Conservation (phyloP, 768 basidiomycete genomes). For the Tylopilus intermedius region DNA sequence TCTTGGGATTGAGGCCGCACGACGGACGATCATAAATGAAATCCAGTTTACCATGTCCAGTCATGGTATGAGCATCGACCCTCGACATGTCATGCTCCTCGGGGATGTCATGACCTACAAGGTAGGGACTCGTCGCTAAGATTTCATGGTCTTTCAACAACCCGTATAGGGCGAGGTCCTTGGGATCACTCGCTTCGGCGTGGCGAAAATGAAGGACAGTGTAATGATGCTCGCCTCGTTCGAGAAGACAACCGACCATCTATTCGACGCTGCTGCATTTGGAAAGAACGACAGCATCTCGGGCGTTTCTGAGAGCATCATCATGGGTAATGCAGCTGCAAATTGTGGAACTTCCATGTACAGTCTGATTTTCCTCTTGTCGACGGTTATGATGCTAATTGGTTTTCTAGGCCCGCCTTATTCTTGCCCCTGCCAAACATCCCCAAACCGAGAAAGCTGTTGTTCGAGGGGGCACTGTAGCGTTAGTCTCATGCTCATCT, state of each 20-base stretch:
- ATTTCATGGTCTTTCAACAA: background rate
- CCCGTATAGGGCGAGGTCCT: conserved; percentile 83
- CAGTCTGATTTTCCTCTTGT: conserved; percentile 21
- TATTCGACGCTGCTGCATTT: conserved; percentile 96
- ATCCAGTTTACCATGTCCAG: conserved; percentile 96
- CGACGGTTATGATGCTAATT: conserved; percentile 2
- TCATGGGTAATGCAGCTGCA: conserved; percentile 96
- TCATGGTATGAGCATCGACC: conserved; percentile 98
- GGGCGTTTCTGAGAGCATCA: conserved; percentile 98
- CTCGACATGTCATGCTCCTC: conserved; percentile 95
- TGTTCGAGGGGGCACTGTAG: conserved; percentile 34
- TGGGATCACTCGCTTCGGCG: conserved; percentile 97
- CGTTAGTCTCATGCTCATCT: background rate
- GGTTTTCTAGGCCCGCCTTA: conserved; percentile 32
- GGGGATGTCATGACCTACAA: conserved; percentile 99
- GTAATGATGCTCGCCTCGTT: conserved; percentile 99
- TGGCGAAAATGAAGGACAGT: conserved; percentile 99
- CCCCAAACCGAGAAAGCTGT: conserved; percentile 31
- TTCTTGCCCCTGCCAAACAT: conserved; percentile 30
- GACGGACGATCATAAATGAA: conserved; percentile 91
- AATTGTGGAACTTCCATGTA: conserved; percentile 94
- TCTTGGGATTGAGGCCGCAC: conserved; percentile 96
- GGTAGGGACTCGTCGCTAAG: conserved; percentile 36
- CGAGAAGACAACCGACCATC: conserved; percentile 98
- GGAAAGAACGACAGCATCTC: conserved; percentile 93